Base-by-base conservation (phyloP, 2,329 filamentous ascomycete genomes). In the Ceratocystis huliohia region DNA sequence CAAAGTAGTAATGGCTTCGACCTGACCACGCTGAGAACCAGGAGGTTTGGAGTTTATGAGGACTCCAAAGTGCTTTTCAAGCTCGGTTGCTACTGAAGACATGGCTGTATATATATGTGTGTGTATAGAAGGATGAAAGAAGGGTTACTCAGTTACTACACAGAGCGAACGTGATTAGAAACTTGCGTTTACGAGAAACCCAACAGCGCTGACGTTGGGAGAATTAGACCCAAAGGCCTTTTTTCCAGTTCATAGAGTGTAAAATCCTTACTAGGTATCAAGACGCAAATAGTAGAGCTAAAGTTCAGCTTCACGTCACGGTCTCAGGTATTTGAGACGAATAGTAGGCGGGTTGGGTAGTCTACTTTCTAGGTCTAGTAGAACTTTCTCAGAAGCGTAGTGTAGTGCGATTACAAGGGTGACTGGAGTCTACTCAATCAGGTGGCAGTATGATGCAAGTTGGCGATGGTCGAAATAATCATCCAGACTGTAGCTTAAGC, bases 41-140 rank as follows among this genome's bases (percentile, higher is more conserved):
- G 94, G 94, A 57, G 94, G 88, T 78, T 96, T 97, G 74, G 96
- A 81, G 71, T 83, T 82, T 73, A 93, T 88, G 86, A 99, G 92
- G 74, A 89, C 92, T 80, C 94, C 90, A 74, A 99, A 84, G 77
- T 89, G 88, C 73, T 86, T 82, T 78, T 96, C 93, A 78, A 99
- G 81, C 76, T 97, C 92, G 79, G 89, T 86, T 84, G 96, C 88
- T 78, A 89, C 85, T 75, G 90, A 88, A 76, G 88, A 86, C 86
- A 91, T 90, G 76, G 72, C 79, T 66, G 5, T 45, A 25, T 25
- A 50, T 30, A 28, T 53, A 4, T 59, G 10, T 46, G 5, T 61
- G 46, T 22, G 48, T 53, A 22, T 20, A 28, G 25, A 0, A 28
- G 17, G 3, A 15, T 37, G 28, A 8, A 37, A 17, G 15, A 33